phyloP scores from a whole-genome alignment of 306 rosid species.

The Begonia fuchsioides region DNA sequence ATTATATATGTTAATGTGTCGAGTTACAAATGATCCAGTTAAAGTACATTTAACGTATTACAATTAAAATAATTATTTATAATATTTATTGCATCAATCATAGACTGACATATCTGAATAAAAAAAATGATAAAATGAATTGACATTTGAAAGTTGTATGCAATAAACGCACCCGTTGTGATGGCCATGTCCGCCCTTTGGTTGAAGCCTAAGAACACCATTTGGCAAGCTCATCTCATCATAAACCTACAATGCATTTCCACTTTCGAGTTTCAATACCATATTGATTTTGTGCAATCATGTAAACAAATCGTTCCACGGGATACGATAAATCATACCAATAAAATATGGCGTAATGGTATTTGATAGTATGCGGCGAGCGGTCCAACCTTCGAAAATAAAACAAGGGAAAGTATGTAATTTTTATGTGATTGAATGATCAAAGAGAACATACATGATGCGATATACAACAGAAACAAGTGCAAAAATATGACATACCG shows the following conservation, averaged over 20 bases:
- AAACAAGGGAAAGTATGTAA: background rate
- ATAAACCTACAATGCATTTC: conserved; percentile 32
- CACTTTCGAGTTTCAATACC: background rate
- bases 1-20: no score
- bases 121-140: no score
- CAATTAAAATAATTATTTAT: no score
- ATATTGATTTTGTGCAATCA: background rate
- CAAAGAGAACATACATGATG: no score
- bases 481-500: conserved; percentile 34
- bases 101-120: no score
- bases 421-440: background rate
- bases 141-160: conserved; percentile 4
- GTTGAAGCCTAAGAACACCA: conserved; percentile 77
- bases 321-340: conserved; percentile 29
- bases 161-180: conserved; percentile 70
- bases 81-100: no score
- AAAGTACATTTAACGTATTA: no score
- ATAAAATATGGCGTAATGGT: conserved; percentile 77
- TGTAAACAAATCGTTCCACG: background rate
- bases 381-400: conserved; percentile 56
- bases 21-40: no score
- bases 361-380: conserved; percentile 85
- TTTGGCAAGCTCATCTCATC: conserved; percentile 97
- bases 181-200: conserved; percentile 87
- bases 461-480: background rate